Evolutionary conservation across 1,284 basidiomycete species (phyloP), one percentile per base, ranked within the genome.

Genomic region (Bjerkandera adusta): DNA sequence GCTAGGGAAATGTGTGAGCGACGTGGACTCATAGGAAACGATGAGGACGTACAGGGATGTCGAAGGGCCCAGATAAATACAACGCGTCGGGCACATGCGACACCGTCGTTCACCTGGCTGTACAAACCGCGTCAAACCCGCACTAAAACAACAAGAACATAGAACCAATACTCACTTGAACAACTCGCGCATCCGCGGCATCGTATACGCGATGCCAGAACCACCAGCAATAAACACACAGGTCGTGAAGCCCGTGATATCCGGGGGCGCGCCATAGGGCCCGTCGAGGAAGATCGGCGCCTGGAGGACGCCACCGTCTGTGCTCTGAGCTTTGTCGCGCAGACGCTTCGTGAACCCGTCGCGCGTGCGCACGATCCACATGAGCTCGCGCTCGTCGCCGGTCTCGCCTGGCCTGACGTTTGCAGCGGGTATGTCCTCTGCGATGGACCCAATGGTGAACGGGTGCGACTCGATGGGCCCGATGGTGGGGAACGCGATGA

Each of bases 191-290:
- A 77, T 57, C 6, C 73, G 54, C 5, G 75, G 69, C 2, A 79
- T 55, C 1, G 69, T 73, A 44, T 72, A 77, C 4, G 73, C 67
- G 4, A 76, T 62, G 1, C 74, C 74, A 13, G 73, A 71, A 2
- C 75, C 73, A 73, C 76, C 75, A 36, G 73, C 71, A 45, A 79
- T 64, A 37, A 79, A 57, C 16, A 78, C 57, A 4, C 68, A 66
- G 1, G 68, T 70, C 29, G 66, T 59, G 48, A 68, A 77, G 16
- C 68, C 63, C 10, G 62, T 47, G 10, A 76, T 57, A 21, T 69
- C 56, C 2, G 72, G 72, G 0, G 75, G 71, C 3, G 61, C 53
- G 7, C 76, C 73, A 49, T 77, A 78, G 16, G 77, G 76, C 0
- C 76, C 77, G 49, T 79, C 77, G 7, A 79, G 41, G 43, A 70